phyloP scores from a whole-genome alignment of 768 basidiomycete species.

The Rhizopogon vesiculosus region DNA sequence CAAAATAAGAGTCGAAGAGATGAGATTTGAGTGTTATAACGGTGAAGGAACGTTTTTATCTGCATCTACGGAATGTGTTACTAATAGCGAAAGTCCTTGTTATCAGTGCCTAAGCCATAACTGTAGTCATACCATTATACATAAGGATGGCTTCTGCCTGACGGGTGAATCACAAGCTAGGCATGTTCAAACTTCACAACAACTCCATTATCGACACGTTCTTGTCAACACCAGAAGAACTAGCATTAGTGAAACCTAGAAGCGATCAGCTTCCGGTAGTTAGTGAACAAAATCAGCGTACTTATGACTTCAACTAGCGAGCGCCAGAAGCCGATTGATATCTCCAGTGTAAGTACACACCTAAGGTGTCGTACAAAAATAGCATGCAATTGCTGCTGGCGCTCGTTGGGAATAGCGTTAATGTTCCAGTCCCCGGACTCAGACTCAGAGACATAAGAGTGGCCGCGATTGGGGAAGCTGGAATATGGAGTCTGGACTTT shows the following conservation, averaged over 20 bases:
- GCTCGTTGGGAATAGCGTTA: neutral
- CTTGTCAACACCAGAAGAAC: neutral
- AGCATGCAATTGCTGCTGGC: neutral
- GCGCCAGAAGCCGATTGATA: neutral
- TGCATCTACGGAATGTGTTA: too few relatives aligned
- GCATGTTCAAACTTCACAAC: too few relatives aligned
- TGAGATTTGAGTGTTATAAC: too few relatives aligned
- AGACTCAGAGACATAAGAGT: neutral
- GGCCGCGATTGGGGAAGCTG: neutral
- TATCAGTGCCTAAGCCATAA: too few relatives aligned
- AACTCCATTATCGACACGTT: too few relatives aligned
- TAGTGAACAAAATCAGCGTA: neutral
- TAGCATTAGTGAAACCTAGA: neutral
- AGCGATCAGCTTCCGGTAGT: neutral
- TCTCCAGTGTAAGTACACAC: slow-evolving; percentile 10
- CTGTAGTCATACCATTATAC: too few relatives aligned
- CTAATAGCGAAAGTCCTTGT: too few relatives aligned
- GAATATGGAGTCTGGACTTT: slow-evolving; percentile 10
- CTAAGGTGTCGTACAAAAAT: neutral
- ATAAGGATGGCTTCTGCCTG: slow-evolving; percentile 1
- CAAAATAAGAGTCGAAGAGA: too few relatives aligned
- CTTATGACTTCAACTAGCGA: neutral
- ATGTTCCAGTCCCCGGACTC: too few relatives aligned
- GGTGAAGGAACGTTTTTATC: too few relatives aligned
- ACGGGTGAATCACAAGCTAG: slow-evolving; percentile 9